Base-by-base conservation (phyloP, 345 rosid genomes). In the Stellera chamaejasme region DNA sequence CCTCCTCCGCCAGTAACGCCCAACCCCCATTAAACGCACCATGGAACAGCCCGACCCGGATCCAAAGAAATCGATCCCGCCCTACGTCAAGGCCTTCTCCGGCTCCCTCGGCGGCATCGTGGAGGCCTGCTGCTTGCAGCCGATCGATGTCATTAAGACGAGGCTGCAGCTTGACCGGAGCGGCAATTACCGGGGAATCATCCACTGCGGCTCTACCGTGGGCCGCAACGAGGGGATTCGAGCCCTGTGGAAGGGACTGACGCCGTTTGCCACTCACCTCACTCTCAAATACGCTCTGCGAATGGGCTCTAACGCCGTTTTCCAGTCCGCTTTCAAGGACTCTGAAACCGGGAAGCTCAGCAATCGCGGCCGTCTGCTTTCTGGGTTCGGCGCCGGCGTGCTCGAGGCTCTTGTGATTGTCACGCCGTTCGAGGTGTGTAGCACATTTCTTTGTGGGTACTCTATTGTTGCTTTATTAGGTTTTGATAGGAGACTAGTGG, bases 351-450 rank as follows among this genome's bases (percentile, higher is more conserved):
- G 97, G 0, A 79, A 80, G 49, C 51, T 93, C 43, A 84, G 82
- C 46, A 81, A 81, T 54, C 73, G 58, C 0, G 89, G 75, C 32
- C 65, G 97, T 55, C 26, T 87, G 25, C 41, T 86, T 26, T 69
- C 99, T 13, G 97, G 99, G 12, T 89, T 93, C 52, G 99, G 97
- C 42, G 97, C 99, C 32, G 96, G 97, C 2, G 99, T 93, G 55
- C 89, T 87, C 2, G 99, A 93, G 69, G 97, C 96, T 50, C 96
- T 93, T 55, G 89, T 69, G 52, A 81, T 93, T 58, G 97, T 93
- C 15, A 86, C 99, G 26, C 99, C 99, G 6, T 93, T 93, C 52
- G 97, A 93, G 96, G 97, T 87, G 28, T 41, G 59, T 44, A 19
- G 23, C 23, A 5, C 27, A 3, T 45, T 4, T 28, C 43, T 48